Evolutionary conservation across 1,139 yeast genomes (phyloP).

Genomic region (Geotrichum carabidarum): DNA sequence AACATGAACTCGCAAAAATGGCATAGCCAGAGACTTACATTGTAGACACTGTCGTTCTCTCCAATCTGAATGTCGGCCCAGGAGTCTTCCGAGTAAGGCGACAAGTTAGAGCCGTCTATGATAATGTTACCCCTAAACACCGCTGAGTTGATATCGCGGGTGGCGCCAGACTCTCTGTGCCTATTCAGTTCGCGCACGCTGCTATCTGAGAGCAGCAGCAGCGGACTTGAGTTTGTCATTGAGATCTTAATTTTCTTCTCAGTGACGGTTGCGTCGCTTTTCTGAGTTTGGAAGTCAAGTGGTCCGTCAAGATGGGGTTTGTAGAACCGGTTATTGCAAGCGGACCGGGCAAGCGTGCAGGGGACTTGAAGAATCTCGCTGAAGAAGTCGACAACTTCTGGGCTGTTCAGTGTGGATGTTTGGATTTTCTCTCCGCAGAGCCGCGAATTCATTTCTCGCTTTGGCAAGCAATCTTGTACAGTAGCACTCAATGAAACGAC

Average conservation of each 20-base stretch:
- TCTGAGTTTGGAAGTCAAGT: constrained; percentile 6
- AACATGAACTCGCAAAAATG: neutral
- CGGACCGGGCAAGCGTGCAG: constrained; percentile 37
- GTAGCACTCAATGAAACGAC: constrained; percentile 20
- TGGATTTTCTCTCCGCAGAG: constrained; percentile 19
- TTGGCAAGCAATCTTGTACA: constrained; percentile 2
- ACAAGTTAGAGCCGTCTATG: constrained; percentile 26
- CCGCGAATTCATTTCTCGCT: constrained; percentile 14
- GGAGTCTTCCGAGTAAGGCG: constrained; percentile 38
- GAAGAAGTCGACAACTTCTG: constrained; percentile 31
- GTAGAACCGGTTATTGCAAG: constrained; percentile 16
- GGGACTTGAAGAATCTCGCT: constrained; percentile 31
- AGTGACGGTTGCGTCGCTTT: neutral
- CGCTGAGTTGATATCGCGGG: constrained; percentile 19
- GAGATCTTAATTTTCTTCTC: constrained; percentile 16
- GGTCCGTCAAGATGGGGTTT: constrained; percentile 21
- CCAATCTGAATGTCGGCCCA: constrained; percentile 31
- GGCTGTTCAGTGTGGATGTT: constrained; percentile 24
- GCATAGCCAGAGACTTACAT: constrained; percentile 16
- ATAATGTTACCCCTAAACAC: constrained; percentile 42
- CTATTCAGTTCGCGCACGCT: constrained; percentile 31
- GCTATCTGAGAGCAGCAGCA: constrained; percentile 35
- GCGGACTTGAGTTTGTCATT: constrained; percentile 40
- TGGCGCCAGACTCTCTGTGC: constrained; percentile 17
- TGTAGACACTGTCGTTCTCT: constrained; percentile 18